Percentiles rank a stretch among this genome's conserved stretches.
These are phyloP conservation scores for Syzygium grande DNA, from an alignment of 345 rosid species.

Conservation along the genomic window DNA sequence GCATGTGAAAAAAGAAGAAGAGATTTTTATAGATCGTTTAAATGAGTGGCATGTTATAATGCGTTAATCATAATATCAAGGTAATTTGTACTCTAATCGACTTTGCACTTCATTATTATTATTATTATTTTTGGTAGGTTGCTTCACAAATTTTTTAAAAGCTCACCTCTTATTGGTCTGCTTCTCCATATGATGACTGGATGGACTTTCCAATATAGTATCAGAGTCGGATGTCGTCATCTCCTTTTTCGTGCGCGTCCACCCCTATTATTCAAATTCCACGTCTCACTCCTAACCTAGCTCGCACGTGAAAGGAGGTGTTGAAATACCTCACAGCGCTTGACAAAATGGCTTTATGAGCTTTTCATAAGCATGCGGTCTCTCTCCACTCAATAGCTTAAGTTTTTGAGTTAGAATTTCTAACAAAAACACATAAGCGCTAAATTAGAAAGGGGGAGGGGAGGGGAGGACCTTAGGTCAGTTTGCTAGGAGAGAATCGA, in stretches of 20 bases:
- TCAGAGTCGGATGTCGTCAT: fast-evolving
- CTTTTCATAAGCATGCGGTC: neutral
- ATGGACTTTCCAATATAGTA: neutral
- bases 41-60: neutral
- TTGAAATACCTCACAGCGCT: no score
- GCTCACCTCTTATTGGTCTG: neutral
- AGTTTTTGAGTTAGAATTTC: fast-evolving
- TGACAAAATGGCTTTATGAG: no score
- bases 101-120: neutral
- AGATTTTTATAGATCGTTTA: neutral
- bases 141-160: neutral
- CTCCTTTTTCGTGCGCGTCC: neutral
- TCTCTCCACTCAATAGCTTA: neutral
- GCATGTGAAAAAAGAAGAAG: neutral
- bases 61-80: neutral
- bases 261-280: fast-evolving
- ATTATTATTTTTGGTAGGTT: neutral
- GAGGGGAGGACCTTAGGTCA: no score
- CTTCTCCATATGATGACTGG: fast-evolving
- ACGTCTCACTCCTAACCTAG: neutral
- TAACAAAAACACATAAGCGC: neutral
- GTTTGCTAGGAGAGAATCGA: neutral
- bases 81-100: neutral
- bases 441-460: neutral
- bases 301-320: neutral